Base-by-base conservation (phyloP, 768 basidiomycete species). In the Boletus rex-veris region DNA sequence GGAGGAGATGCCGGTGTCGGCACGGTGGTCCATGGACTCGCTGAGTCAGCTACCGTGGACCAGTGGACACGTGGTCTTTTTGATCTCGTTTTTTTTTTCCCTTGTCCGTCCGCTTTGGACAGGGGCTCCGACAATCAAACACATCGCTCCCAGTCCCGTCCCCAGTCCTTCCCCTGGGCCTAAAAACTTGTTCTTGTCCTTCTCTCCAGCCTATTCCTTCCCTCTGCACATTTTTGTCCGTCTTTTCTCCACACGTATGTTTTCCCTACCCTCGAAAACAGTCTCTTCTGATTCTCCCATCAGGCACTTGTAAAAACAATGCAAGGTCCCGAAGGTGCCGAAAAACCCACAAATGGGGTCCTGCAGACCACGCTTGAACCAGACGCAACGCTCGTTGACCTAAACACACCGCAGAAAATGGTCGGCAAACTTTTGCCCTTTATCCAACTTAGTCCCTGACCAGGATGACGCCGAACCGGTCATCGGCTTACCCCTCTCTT, bases 41-140 rank as follows among this genome's bases (percentile, higher is more conserved):
- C 52, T 62, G 45, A 66, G 38, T 66, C 18, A 63, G 52, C 55
- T 43, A 38, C 42, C 7, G 51, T 60, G 61, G 67, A 66, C 68
- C 8, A 1, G 12, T 49, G 52, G 31, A 52, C 68, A 70, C 68
- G 68, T 69, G 68, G 46, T 53, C 56, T 48, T 64, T 35, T 66
- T 69, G 66, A 69, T 69, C 64, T 68, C 51, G 64, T 66, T 69
- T 69, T 69, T 69, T 69, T 69, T 69, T 69, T 70, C 66, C 69
- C 66, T 62, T 68, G 69, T 66, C 63, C 53, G 59, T 62, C 68
- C 61, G 66, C 56, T 54, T 64, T 68, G 64, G 68, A 70, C 68
- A 69, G 68, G 68, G 68, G 68, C 68, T 69, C 66, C 64, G 69
- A 71, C 68, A 71, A 70, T 70, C 68, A 57, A 57, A 70, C 68